Conservation (phyloP, 2,329 filamentous ascomycete species). For the Chaetomiaceae sp. region DNA sequence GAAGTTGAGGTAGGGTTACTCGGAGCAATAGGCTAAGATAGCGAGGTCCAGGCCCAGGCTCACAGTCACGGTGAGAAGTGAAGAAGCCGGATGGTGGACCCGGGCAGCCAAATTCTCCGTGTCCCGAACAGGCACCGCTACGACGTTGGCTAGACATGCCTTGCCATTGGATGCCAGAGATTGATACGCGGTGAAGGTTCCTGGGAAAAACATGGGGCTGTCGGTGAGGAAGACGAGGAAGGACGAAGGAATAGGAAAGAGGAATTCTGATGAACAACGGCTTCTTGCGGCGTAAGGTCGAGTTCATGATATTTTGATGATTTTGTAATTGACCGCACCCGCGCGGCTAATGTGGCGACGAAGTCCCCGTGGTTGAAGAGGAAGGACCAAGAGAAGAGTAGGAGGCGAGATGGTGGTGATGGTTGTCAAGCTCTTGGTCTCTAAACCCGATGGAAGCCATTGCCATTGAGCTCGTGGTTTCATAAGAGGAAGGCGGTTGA, state of each 20-base stretch:
- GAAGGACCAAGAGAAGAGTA: constrained; percentile 6
- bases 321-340: constrained; percentile 11
- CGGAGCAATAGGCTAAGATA: constrained; percentile 16
- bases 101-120: constrained; percentile 4
- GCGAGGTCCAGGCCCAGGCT: not conserved
- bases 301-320: too few species aligned
- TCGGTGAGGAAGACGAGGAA: too few species aligned
- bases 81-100: not conserved
- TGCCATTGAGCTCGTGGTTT: not conserved
- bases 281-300: constrained; percentile 13
- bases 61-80: not conserved
- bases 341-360: constrained; percentile 1
- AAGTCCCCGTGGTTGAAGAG: constrained; percentile 16
- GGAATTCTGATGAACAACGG: constrained; percentile 8
- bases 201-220: too few species aligned
- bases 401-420: not conserved
- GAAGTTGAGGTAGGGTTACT: constrained; percentile 18
- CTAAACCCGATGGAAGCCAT: not conserved
- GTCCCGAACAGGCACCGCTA: constrained; percentile 8
- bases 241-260: too few species aligned
- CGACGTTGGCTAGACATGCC: not conserved
- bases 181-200: too few species aligned
- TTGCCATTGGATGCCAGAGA: too few species aligned
- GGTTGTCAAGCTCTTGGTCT: not conserved
- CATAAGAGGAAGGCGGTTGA: not conserved